Evolutionary conservation across 2,329 filamentous ascomycete species (phyloP).

Genomic region (Incumbomyces lentus): DNA sequence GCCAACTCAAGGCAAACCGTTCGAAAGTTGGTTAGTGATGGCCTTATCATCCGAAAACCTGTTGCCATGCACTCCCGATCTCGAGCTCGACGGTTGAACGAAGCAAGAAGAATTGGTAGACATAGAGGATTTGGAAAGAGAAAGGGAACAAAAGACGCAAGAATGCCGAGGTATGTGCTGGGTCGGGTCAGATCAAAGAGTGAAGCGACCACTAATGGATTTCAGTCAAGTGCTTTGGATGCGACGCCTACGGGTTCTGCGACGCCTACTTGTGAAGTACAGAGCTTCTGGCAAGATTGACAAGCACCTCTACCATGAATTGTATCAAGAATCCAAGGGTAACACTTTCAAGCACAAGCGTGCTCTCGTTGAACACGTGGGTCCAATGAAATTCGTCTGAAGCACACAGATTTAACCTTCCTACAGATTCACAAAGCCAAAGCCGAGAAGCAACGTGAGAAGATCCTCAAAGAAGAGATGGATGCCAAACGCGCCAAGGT

Average conservation of each 20-base stretch:
- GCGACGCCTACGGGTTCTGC: conserved; percentile 98
- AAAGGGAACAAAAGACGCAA: conserved; percentile 99
- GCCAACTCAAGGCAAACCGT: conserved; percentile 99
- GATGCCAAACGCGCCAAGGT: conserved; percentile 99
- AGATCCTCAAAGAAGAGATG: conserved; percentile 97
- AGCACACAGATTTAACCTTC: conserved; percentile 14
- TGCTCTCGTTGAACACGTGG: conserved; percentile 98
- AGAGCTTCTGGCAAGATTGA: conserved; percentile 99
- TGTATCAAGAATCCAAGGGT: conserved; percentile 99
- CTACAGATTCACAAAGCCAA: conserved; percentile 97
- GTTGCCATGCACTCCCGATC: conserved; percentile 99
- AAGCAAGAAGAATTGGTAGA: conserved; percentile 86
- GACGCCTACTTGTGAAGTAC: conserved; percentile 98
- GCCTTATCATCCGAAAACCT: conserved; percentile 99
- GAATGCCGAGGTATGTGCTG: conserved; percentile 83
- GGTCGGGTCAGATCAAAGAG: conserved; percentile 9
- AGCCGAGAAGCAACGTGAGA: conserved; percentile 97
- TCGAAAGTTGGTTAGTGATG: conserved; percentile 99
- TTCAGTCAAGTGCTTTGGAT: conserved; percentile 94
- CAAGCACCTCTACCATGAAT: conserved; percentile 99
- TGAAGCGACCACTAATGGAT: conserved; percentile 24
- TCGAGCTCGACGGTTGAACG: conserved; percentile 89
- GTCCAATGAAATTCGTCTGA: conserved; percentile 37
- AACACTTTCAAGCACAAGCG: conserved; percentile 99
- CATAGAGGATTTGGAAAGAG: conserved; percentile 99